Conservation (phyloP, 768 basidiomycete genomes). For the Sporobolomyces pararoseus region DNA sequence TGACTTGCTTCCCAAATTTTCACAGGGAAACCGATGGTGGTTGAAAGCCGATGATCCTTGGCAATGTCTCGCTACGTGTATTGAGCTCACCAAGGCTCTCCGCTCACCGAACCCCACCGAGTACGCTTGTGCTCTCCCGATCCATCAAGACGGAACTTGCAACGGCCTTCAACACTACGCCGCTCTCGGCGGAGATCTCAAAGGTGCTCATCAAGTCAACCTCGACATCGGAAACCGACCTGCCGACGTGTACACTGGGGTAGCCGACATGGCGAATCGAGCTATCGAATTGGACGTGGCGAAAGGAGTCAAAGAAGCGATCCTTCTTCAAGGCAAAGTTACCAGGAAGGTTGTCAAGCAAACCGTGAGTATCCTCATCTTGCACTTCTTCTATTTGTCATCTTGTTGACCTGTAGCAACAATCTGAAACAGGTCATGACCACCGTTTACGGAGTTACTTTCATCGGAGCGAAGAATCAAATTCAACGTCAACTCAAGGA, state of each 20-base stretch:
- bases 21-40: slow-evolving; percentile 81
- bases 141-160: slow-evolving; percentile 97
- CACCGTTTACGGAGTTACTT: slow-evolving; percentile 96
- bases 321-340: slow-evolving; percentile 68
- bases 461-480: slow-evolving; percentile 87
- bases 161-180: slow-evolving; percentile 99
- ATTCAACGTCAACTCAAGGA: slow-evolving; percentile 84
- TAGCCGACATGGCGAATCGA: slow-evolving; percentile 77
- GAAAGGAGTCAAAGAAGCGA: slow-evolving; percentile 55
- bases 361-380: slow-evolving; percentile 59
- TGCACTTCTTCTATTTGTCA: background rate
- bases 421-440: slow-evolving; percentile 79
- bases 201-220: slow-evolving; percentile 89
- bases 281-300: slow-evolving; percentile 53
- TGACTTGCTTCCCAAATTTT: no score
- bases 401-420: background rate
- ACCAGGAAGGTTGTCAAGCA: slow-evolving; percentile 95
- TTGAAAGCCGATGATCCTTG: slow-evolving; percentile 86
- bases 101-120: slow-evolving; percentile 62
- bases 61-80: slow-evolving; percentile 91
- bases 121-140: slow-evolving; percentile 69
- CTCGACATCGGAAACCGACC: slow-evolving; percentile 73
- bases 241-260: slow-evolving; percentile 90
- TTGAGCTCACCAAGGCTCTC: slow-evolving; percentile 77
- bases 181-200: slow-evolving; percentile 84